A percentile compares a stretch with the other conserved stretches of the same genome.
These are phyloP conservation scores for Globisporangium cylindrosporum DNA, from an alignment of 352 stramenopile genomes.

Conservation along the genomic window DNA sequence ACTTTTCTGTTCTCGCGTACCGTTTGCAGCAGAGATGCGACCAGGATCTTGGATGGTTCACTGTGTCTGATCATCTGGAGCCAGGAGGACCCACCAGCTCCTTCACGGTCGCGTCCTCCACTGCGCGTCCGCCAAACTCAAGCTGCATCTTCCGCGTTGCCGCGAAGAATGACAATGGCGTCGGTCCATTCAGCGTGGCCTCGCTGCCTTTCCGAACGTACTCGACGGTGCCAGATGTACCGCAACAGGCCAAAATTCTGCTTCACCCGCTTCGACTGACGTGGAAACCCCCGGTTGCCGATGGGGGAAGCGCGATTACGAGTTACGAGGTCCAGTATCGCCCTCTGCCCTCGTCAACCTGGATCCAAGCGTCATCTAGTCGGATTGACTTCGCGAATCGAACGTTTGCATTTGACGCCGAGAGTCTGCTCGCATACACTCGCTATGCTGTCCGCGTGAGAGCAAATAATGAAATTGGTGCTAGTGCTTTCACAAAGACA, in stretches of 20 bases:
- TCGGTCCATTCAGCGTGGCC: slow-evolving; percentile 43
- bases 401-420: slow-evolving; percentile 12
- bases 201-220: slow-evolving; percentile 36
- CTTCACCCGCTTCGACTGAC: slow-evolving; percentile 17
- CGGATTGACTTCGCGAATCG: slow-evolving; percentile 6
- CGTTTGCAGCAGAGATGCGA: slow-evolving; percentile 53
- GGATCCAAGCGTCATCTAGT: slow-evolving; percentile 22
- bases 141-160: slow-evolving; percentile 54
- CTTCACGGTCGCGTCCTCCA: slow-evolving; percentile 32
- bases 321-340: slow-evolving; percentile 53
- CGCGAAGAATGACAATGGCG: slow-evolving; percentile 46
- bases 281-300: slow-evolving; percentile 31
- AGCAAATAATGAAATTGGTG: slow-evolving; percentile 27
- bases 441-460: slow-evolving; percentile 40
- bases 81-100: slow-evolving; percentile 20
- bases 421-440: slow-evolving; percentile 29
- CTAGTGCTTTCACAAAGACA: slow-evolving; percentile 26
- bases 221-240: slow-evolving; percentile 22
- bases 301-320: slow-evolving; percentile 26
- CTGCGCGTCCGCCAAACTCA: slow-evolving; percentile 32
- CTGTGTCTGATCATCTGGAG: slow-evolving; percentile 24
- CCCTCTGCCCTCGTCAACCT: slow-evolving; percentile 35
- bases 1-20: slow-evolving; percentile 46
- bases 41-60: slow-evolving; percentile 43
- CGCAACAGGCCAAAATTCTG: slow-evolving; percentile 2